These are phyloP conservation scores for Sarocladiaceae sp. DNA, from an alignment of 2,329 filamentous ascomycete genomes.

Conservation along the genomic window DNA sequence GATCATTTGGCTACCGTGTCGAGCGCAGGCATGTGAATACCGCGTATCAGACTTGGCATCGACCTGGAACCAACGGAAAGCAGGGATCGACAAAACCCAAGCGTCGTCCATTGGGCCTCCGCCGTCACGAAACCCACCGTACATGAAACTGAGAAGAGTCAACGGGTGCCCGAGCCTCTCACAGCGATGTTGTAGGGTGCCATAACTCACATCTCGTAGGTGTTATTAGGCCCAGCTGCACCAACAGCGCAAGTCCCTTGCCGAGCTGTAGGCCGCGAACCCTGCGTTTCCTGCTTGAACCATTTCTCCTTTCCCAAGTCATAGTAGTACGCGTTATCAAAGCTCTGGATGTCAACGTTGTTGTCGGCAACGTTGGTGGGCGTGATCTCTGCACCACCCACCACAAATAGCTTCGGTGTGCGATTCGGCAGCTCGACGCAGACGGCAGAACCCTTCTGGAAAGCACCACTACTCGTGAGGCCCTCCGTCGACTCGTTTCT, in stretches of 20 bases:
- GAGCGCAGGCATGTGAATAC: conserved; percentile 2
- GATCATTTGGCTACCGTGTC: conserved; percentile 5
- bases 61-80: conserved; percentile 6
- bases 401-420: conserved; percentile 2
- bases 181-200: not conserved
- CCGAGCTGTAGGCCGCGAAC: not conserved
- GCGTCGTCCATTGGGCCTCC: conserved; percentile 1
- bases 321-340: conserved; percentile 2
- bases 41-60: not conserved
- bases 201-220: conserved; percentile 6
- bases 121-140: conserved; percentile 1
- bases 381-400: conserved; percentile 1
- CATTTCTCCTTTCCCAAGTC: conserved; percentile 1
- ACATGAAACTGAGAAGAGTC: conserved; percentile 3
- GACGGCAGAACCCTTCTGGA: conserved; percentile 7
- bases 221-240: conserved; percentile 1
- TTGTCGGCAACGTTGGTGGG: conserved; percentile 2
- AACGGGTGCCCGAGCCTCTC: too few relatives aligned
- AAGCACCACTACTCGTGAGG: conserved; percentile 2
- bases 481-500: conserved; percentile 4
- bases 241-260: conserved; percentile 6
- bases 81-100: conserved; percentile 7
- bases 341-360: not conserved
- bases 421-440: not conserved
- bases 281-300: conserved; percentile 6